Conservation (phyloP, 345 rosid genomes). For the Eucalyptus sp. region DNA sequence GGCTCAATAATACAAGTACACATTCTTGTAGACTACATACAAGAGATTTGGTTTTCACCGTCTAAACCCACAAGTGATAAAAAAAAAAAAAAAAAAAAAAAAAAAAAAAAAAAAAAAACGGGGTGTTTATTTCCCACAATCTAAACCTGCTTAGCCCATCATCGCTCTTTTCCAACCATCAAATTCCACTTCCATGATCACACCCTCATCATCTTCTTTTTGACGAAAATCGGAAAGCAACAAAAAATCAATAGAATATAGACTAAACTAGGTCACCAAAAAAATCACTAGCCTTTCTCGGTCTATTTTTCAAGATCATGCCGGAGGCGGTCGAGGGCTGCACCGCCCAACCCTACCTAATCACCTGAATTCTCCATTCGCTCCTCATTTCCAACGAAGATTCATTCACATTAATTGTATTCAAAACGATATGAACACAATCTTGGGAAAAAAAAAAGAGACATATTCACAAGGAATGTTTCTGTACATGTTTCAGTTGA, state of each 20-base stretch:
- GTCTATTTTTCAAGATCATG: background rate
- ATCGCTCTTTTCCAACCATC: background rate
- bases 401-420: background rate
- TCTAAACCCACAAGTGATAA: background rate
- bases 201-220: background rate
- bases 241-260: background rate
- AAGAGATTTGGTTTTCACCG: background rate
- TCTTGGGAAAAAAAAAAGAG: fast-evolving
- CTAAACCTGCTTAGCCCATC: background rate
- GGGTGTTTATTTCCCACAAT: background rate
- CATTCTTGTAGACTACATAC: background rate
- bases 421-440: background rate
- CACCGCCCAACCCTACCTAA: background rate
- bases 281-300: background rate
- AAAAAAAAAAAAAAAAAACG: no score
- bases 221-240: background rate
- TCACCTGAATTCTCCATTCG: background rate
- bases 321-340: background rate
- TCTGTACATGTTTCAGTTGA: background rate
- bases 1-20: background rate
- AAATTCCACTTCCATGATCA: background rate
- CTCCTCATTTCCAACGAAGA: background rate
- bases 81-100: no score
- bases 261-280: background rate
- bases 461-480: background rate